Conservation (phyloP, 805 yeast species). For the Metschnikowia baotianmanensis region DNA sequence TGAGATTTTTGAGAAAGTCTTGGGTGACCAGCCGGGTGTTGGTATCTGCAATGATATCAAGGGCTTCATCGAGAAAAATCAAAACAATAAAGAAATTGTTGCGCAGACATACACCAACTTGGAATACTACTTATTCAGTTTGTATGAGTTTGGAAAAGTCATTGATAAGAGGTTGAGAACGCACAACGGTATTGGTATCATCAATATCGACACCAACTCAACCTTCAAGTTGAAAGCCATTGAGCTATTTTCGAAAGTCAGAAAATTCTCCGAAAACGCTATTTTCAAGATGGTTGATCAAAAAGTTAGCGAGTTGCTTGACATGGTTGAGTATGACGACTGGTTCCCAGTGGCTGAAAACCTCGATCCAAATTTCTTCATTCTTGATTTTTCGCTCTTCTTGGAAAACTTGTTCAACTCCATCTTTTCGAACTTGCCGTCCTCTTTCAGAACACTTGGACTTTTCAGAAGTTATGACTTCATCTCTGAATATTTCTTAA, state of each 20-base stretch:
- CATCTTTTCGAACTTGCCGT: constrained; percentile 79
- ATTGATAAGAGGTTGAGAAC: constrained; percentile 35
- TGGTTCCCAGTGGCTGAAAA: constrained; percentile 61
- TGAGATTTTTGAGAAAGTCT: constrained; percentile 62
- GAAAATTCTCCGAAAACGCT: constrained; percentile 73
- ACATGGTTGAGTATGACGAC: constrained; percentile 75
- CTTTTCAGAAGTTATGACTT: constrained; percentile 85
- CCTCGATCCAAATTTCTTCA: constrained; percentile 65
- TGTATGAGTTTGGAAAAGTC: constrained; percentile 60
- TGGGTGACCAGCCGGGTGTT: constrained; percentile 45
- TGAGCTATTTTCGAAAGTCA: constrained; percentile 52
- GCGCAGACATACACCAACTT: constrained; percentile 86
- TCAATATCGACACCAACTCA: constrained; percentile 40
- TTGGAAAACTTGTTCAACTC: constrained; percentile 82
- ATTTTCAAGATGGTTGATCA: constrained; percentile 80
- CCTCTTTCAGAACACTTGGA: constrained; percentile 72
- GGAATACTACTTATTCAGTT: constrained; percentile 79
- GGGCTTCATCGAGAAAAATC: constrained; percentile 57
- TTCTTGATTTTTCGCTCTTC: constrained; percentile 82
- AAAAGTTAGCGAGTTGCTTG: constrained; percentile 76
- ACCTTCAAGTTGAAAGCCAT: constrained; percentile 48
- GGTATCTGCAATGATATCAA: constrained; percentile 60
- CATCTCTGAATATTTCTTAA: constrained; percentile 67
- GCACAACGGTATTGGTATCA: constrained; percentile 39
- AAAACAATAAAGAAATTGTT: constrained; percentile 82